A percentile compares a stretch with the other conserved stretches of the same genome.
Evolutionary conservation across 495 filamentous ascomycete genomes (phyloP).

Genomic region (Talaromyces stipitatus): DNA sequence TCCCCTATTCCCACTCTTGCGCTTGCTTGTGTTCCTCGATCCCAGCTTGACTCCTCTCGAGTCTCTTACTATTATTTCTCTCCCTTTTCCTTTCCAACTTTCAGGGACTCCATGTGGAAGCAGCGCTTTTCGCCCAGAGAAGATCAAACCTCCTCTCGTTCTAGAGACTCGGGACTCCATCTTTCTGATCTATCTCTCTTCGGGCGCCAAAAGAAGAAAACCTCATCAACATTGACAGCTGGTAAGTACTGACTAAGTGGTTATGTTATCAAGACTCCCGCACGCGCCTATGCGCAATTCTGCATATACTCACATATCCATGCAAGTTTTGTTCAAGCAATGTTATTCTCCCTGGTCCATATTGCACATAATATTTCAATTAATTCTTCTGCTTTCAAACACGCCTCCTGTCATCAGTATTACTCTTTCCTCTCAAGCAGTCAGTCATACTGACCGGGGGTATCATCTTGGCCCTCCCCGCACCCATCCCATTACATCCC

Average conservation of each 20-base stretch:
- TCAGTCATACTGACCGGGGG: neutral
- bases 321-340: no score
- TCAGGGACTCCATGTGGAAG: conserved; percentile 37
- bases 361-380: neutral
- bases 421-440: neutral
- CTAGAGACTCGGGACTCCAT: conserved; percentile 11
- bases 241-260: conserved; percentile 1
- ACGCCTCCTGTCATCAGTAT: no score
- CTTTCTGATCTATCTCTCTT: conserved; percentile 31
- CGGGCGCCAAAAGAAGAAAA: conserved; percentile 29
- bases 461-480: neutral
- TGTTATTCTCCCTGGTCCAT: neutral
- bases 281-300: neutral
- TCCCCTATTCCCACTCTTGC: neutral
- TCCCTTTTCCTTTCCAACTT: conserved; percentile 8
- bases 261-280: neutral
- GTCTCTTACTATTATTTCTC: conserved; percentile 9
- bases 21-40: neutral
- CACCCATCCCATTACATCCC: neutral
- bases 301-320: neutral
- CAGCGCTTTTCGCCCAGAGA: conserved; percentile 37
- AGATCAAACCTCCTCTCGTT: conserved; percentile 30
- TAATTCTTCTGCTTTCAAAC: neutral
- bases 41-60: conserved; percentile 6
- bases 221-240: neutral